These are phyloP conservation scores for Trametes maxima DNA, from an alignment of 768 basidiomycete species.

Conservation along the genomic window DNA sequence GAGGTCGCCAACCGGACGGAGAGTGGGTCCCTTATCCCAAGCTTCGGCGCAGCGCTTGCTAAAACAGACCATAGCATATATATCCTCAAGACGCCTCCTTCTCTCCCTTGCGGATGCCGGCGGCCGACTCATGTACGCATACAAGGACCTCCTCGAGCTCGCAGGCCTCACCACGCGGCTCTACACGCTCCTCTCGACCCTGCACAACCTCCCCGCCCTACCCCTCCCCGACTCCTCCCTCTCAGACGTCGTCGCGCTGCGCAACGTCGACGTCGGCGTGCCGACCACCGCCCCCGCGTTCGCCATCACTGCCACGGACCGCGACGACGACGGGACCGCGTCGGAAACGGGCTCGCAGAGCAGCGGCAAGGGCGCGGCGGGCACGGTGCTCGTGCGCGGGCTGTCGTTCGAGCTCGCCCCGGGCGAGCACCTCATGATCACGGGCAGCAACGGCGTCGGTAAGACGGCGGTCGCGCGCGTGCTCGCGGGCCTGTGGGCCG, in stretches of 20 bases:
- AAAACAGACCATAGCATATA: constrained; percentile 59
- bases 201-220: constrained; percentile 64
- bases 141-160: constrained; percentile 94
- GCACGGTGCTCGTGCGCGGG: constrained; percentile 61
- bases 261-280: constrained; percentile 71
- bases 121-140: constrained; percentile 93
- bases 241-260: constrained; percentile 58
- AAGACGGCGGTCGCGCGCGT: constrained; percentile 91
- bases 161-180: constrained; percentile 91
- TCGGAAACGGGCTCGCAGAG: constrained; percentile 24
- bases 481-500: constrained; percentile 87
- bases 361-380: constrained; percentile 31
- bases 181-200: constrained; percentile 83
- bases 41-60: not conserved
- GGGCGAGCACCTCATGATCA: constrained; percentile 92
- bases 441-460: constrained; percentile 90
- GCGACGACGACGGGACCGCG: not conserved
- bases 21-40: constrained; percentile 32
- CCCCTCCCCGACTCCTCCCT: constrained; percentile 46
- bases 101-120: constrained; percentile 97
- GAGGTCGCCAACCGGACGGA: constrained; percentile 54
- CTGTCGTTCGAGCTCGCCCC: constrained; percentile 62
- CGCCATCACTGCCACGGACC: not conserved
- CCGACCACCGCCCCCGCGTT: constrained; percentile 34
- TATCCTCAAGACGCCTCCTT: constrained; percentile 88